Base-by-base conservation (phyloP, 1,139 yeast species). In the Hyphopichia wangnamkhiaoensis region DNA sequence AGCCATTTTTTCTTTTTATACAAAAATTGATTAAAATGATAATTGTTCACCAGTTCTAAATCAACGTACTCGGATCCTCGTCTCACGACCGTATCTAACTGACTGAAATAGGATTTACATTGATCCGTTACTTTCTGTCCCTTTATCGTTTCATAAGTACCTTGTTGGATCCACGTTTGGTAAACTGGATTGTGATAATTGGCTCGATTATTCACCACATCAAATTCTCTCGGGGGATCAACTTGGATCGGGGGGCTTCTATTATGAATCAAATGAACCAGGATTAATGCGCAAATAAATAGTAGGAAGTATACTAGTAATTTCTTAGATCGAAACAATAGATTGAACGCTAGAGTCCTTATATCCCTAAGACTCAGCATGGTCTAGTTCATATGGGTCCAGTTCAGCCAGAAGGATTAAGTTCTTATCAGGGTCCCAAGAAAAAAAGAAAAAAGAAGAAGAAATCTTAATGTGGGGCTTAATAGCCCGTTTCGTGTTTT, bases 1-100 rank as follows among this genome's bases (percentile, higher is more conserved):
- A 62, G 27, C 67, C 69, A 69, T 37, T 53, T 48, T 19, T 47
- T 52, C 39, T 57, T 53, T 33, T 59, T 54, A 43, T 62, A 68
- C 3, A 67, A 39, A 8, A 46, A 34, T 5, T 46, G 50, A 35
- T 61, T 56, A 41, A 54, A 50, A 1, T 49, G 43, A 38, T 44
- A 48, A 31, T 38, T 41, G 19, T 42, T 42, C 8, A 50, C 43
- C 12, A 42, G 39, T 34, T 61, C 58, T 23, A 59, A 28, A 35
- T 56, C 53, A 12, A 53, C 40, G 13, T 55, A 45, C 12, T 47
- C 51, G 7, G 41, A 35, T 8, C 38, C 31, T 14, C 17, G 23
- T 19, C 24, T 9, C 9, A n/a, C 14, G 10, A 15, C 14, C 25
- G 23, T 10, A 46, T 17, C 8, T 33, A 55, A 41, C 12, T 48